These are phyloP conservation scores for Taphrina pruni DNA, from an alignment of 1,139 yeast genomes.

Conservation along the genomic window DNA sequence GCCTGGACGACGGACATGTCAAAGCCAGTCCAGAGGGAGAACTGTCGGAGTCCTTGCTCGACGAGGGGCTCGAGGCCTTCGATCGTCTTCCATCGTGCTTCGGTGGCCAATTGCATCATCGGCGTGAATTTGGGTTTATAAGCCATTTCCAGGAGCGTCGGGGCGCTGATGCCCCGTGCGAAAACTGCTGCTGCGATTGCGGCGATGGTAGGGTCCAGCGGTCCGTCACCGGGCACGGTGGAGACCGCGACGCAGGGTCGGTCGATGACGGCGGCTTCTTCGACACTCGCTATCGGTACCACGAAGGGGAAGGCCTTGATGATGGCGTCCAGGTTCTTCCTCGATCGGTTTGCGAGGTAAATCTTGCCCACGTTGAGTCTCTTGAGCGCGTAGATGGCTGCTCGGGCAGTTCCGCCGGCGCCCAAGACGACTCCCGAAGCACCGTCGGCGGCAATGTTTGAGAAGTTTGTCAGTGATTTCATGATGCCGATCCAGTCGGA, in stretches of 20 bases:
- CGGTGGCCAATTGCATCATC: conserved; percentile 75
- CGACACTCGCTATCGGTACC: conserved; percentile 61
- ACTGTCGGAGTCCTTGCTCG: conserved; percentile 89
- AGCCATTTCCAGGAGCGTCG: conserved; percentile 77
- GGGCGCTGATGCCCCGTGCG: conserved; percentile 1
- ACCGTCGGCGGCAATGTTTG: conserved; percentile 56
- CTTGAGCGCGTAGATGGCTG: conserved; percentile 87
- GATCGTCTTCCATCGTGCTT: conserved; percentile 69
- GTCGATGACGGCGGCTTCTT: conserved; percentile 48
- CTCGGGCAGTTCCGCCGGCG: conserved; percentile 97
- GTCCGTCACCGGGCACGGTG: conserved; percentile 87
- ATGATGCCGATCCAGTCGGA: conserved; percentile 95
- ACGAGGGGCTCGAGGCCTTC: conserved; percentile 92
- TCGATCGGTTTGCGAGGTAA: conserved; percentile 81
- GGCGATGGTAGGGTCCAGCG: conserved; percentile 64
- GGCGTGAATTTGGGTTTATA: conserved; percentile 88
- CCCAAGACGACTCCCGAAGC: conserved; percentile 78
- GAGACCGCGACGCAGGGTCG: conserved; percentile 72
- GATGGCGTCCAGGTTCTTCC: conserved; percentile 66
- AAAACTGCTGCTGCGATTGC: conserved; percentile 52
- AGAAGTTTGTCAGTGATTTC: conserved; percentile 65
- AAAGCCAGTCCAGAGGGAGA: conserved; percentile 73
- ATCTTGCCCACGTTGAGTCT: conserved; percentile 77
- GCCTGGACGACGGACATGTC: conserved; percentile 18
- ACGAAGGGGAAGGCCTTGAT: conserved; percentile 71